phyloP scores from a whole-genome alignment of 768 basidiomycete genomes.

The Phlegmacium glaucopus region DNA sequence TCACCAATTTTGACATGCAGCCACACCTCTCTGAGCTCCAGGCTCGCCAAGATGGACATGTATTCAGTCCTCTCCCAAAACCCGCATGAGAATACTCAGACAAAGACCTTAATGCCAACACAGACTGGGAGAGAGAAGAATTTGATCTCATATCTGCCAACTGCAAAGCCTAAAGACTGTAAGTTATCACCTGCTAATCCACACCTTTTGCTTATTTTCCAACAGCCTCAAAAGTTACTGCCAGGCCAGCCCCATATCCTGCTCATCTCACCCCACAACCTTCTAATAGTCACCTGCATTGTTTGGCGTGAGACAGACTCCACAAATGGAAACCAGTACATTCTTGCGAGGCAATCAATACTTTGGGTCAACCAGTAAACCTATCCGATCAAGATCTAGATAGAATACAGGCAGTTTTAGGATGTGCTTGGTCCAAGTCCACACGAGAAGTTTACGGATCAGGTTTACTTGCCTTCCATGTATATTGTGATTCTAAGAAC shows the following conservation, averaged over 20 bases:
- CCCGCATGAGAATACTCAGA: too few relatives aligned
- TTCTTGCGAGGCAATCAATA: neutral
- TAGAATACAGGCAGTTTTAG: neutral
- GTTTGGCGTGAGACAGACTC: slow-evolving; percentile 21
- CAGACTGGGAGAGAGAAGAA: neutral
- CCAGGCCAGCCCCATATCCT: neutral
- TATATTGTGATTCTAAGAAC: neutral
- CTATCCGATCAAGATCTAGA: neutral
- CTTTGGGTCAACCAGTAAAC: slow-evolving; percentile 16
- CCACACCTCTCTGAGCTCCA: slow-evolving; percentile 7
- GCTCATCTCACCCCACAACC: slow-evolving; percentile 6
- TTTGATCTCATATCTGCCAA: neutral
- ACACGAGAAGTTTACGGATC: slow-evolving; percentile 33
- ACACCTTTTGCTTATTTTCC: too few relatives aligned
- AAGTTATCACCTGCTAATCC: too few relatives aligned
- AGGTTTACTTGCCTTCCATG: slow-evolving; percentile 33
- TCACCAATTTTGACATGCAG: slow-evolving; percentile 20
- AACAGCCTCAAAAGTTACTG: too few relatives aligned
- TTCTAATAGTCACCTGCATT: slow-evolving; percentile 20
- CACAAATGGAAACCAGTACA: slow-evolving; percentile 19
- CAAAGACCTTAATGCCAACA: too few relatives aligned
- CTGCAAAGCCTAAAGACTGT: neutral
- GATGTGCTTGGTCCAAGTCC: slow-evolving; percentile 18
- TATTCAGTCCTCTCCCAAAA: neutral
- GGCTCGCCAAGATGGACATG: neutral